phyloP scores from a whole-genome alignment of 2,329 filamentous ascomycete species.

The Escovopsis sp. region DNA sequence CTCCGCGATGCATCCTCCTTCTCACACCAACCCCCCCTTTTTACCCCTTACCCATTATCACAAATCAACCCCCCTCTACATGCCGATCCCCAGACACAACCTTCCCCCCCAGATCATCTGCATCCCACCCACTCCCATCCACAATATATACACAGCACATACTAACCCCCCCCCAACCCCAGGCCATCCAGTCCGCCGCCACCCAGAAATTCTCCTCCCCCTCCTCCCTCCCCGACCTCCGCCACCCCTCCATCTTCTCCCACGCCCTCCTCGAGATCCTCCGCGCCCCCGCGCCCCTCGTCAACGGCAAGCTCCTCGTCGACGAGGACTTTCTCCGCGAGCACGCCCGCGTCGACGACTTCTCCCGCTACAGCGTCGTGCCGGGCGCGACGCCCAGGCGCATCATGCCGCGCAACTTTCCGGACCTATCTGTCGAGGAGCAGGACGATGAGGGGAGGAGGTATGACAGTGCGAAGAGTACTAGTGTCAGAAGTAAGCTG shows the following conservation, averaged over 20 bases:
- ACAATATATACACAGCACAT: neutral
- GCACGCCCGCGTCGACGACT: constrained; percentile 50
- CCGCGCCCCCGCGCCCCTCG: constrained; percentile 35
- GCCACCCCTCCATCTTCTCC: constrained; percentile 60
- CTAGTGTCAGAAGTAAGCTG: constrained; percentile 14
- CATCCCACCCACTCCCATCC: too few species aligned
- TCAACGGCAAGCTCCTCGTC: constrained; percentile 58
- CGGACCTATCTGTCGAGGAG: constrained; percentile 56
- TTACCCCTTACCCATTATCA: neutral
- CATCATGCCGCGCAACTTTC: constrained; percentile 62
- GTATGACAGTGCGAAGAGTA: constrained; percentile 44
- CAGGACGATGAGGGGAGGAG: constrained; percentile 66
- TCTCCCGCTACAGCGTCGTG: constrained; percentile 57
- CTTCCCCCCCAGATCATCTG: neutral
- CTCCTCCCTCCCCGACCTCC: constrained; percentile 40
- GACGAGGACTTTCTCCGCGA: constrained; percentile 69
- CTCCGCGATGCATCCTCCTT: too few species aligned
- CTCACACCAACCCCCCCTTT: too few species aligned
- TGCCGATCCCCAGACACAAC: neutral
- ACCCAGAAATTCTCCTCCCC: constrained; percentile 37
- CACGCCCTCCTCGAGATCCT: constrained; percentile 66
- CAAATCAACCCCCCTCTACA: neutral
- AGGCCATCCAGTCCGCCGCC: constrained; percentile 59
- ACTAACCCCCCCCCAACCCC: neutral
- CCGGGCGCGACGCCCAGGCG: constrained; percentile 47